These are phyloP conservation scores for Geotrichum restrictum DNA, from an alignment of 1,139 yeast genomes.

Conservation along the genomic window DNA sequence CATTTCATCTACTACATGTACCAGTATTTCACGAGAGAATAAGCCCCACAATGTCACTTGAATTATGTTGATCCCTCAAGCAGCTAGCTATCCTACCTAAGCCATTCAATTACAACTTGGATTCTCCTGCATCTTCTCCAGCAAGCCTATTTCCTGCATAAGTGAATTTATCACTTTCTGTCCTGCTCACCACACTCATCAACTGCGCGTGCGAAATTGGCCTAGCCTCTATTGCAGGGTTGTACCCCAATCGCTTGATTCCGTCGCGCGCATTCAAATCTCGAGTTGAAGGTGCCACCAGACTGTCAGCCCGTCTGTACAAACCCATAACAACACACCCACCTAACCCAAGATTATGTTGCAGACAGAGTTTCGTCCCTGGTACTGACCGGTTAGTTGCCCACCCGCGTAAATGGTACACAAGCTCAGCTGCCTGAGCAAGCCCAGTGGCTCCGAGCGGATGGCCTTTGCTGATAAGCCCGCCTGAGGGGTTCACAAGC, in stretches of 20 bases:
- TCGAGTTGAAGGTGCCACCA: slow-evolving; percentile 23
- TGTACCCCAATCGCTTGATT: slow-evolving; percentile 31
- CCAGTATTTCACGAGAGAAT: no score
- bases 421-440: slow-evolving; percentile 35
- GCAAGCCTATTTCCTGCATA: slow-evolving; percentile 19
- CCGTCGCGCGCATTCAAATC: slow-evolving; percentile 25
- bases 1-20: no score
- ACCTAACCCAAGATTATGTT: slow-evolving; percentile 35
- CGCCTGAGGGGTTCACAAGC: slow-evolving; percentile 36
- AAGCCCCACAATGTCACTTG: no score
- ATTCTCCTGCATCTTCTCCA: slow-evolving; percentile 6
- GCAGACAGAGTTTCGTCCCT: slow-evolving; percentile 29
- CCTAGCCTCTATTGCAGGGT: slow-evolving; percentile 34
- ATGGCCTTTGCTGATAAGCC: slow-evolving; percentile 35
- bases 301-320: slow-evolving; percentile 30
- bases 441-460: slow-evolving; percentile 38
- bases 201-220: slow-evolving; percentile 26
- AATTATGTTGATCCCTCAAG: no score
- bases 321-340: slow-evolving; percentile 33
- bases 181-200: slow-evolving; percentile 13
- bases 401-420: slow-evolving; percentile 37
- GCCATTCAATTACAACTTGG: not conserved
- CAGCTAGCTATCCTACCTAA: no score
- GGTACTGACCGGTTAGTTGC: slow-evolving; percentile 33
- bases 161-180: slow-evolving; percentile 13